phyloP scores from a whole-genome alignment of 805 yeast species.

The Saturnispora galanensis region DNA sequence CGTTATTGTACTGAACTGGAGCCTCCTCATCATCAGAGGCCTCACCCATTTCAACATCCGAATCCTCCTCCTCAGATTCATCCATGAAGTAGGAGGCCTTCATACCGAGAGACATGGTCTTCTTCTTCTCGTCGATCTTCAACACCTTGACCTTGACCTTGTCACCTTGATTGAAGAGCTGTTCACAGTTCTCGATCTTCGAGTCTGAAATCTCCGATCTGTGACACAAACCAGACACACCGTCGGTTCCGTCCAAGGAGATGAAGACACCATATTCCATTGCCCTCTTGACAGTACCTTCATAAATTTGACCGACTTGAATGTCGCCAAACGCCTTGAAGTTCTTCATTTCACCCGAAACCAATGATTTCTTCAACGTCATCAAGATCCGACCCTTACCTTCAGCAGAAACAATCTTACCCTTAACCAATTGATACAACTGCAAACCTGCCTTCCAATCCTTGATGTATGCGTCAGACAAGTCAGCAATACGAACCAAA shows the following conservation, averaged over 20 bases:
- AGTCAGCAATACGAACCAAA: constrained; percentile 68
- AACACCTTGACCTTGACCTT: constrained; percentile 78
- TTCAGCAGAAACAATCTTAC: constrained; percentile 57
- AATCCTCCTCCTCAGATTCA: constrained; percentile 5
- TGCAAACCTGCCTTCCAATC: constrained; percentile 81
- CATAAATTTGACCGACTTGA: constrained; percentile 57
- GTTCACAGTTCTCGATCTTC: constrained; percentile 41
- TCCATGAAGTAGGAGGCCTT: constrained; percentile 75
- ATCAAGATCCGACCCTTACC: constrained; percentile 57
- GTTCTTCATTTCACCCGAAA: constrained; percentile 55
- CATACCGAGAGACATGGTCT: constrained; percentile 81
- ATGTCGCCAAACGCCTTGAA: constrained; percentile 60
- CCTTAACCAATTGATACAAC: constrained; percentile 62
- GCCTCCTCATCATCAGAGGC: constrained; percentile 17
- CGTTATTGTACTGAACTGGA: constrained; percentile 11
- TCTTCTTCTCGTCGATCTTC: constrained; percentile 50
- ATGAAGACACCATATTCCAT: constrained; percentile 91
- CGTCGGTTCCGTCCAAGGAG: constrained; percentile 61
- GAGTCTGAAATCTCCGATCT: constrained; percentile 74
- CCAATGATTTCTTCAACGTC: constrained; percentile 73
- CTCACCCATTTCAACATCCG: constrained; percentile 23
- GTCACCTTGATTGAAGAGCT: constrained; percentile 82
- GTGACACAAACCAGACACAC: constrained; percentile 82
- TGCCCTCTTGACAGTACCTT: constrained; percentile 68
- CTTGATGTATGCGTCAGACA: constrained; percentile 71